These are phyloP conservation scores for Podospora pseudocomata DNA, from an alignment of 495 filamentous ascomycete species.

Conservation along the genomic window DNA sequence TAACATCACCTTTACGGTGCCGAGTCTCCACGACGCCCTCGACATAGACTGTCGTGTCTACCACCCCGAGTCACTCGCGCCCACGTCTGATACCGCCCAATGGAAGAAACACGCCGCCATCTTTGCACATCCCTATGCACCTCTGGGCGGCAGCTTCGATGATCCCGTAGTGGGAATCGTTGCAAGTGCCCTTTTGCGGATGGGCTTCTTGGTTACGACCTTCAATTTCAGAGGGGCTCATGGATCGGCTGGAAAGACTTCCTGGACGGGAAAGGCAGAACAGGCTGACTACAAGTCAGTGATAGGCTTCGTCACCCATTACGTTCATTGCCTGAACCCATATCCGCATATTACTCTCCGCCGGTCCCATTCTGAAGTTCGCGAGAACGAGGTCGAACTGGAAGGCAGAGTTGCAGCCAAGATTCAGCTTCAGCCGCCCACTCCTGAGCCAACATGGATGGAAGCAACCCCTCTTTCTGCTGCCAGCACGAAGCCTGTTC, in stretches of 20 bases:
- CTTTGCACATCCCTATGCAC: constrained; percentile 87
- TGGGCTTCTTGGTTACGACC: constrained; percentile 73
- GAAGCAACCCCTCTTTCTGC: not conserved
- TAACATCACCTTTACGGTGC: constrained; percentile 69
- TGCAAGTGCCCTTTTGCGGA: constrained; percentile 57
- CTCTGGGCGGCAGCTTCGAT: constrained; percentile 80
- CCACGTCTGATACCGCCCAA: constrained; percentile 24
- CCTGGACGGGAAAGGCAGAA: constrained; percentile 81
- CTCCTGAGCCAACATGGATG: not conserved
- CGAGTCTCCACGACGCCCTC: constrained; percentile 74
- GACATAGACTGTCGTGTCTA: constrained; percentile 78
- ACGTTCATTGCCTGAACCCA: constrained; percentile 51
- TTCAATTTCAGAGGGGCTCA: constrained; percentile 95
- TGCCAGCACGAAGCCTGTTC: constrained; percentile 21
- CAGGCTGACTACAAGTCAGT: constrained; percentile 76
- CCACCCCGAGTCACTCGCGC: constrained; percentile 52
- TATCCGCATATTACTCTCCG: constrained; percentile 10
- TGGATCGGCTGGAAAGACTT: constrained; percentile 69
- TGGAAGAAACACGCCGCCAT: constrained; percentile 63
- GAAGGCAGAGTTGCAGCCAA: constrained; percentile 5
- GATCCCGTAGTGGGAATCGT: constrained; percentile 69
- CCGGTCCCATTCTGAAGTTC: not conserved
- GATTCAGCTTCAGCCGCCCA: constrained; percentile 14
- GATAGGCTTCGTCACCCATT: constrained; percentile 71
- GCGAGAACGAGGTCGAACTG: not conserved